Percentiles rank a stretch among this genome's conserved stretches.
phyloP scores from a whole-genome alignment of 1,139 yeast genomes.

The Suhomyces choctaworum region DNA sequence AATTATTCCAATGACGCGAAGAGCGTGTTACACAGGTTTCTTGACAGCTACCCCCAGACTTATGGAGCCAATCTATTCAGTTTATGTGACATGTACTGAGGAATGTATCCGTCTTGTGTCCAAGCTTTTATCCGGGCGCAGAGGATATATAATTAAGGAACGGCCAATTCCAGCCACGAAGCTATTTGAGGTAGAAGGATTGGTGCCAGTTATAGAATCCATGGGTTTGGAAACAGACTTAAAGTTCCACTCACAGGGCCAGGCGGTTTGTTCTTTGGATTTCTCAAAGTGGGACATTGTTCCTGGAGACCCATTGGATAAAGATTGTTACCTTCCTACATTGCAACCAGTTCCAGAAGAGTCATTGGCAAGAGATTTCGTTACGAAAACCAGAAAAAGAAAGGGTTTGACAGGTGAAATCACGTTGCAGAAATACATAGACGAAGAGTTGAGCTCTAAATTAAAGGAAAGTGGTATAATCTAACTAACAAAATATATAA shows the following conservation, averaged over 20 bases:
- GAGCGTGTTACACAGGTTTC: slow-evolving; percentile 83
- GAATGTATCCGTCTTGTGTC: slow-evolving; percentile 46
- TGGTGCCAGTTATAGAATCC: slow-evolving; percentile 86
- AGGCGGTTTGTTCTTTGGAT: slow-evolving; percentile 65
- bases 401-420: slow-evolving; percentile 87
- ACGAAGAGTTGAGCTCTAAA: slow-evolving; percentile 54
- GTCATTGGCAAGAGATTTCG: slow-evolving; percentile 83
- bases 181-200: slow-evolving; percentile 60
- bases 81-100: slow-evolving; percentile 57
- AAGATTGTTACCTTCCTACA: slow-evolving; percentile 59
- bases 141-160: slow-evolving; percentile 55
- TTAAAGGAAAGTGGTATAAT: slow-evolving; percentile 49
- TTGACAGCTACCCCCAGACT: slow-evolving; percentile 77
- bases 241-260: slow-evolving; percentile 74
- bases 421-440: slow-evolving; percentile 67
- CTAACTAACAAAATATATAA: background rate
- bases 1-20: slow-evolving; percentile 76
- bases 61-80: slow-evolving; percentile 79
- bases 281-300: slow-evolving; percentile 76
- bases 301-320: slow-evolving; percentile 91
- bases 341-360: slow-evolving; percentile 71
- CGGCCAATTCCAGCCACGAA: slow-evolving; percentile 75
- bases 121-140: slow-evolving; percentile 56
- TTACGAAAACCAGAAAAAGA: slow-evolving; percentile 82
- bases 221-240: slow-evolving; percentile 87